phyloP scores from a whole-genome alignment of 2,329 filamentous ascomycete genomes.

The Colletotrichum phormii region DNA sequence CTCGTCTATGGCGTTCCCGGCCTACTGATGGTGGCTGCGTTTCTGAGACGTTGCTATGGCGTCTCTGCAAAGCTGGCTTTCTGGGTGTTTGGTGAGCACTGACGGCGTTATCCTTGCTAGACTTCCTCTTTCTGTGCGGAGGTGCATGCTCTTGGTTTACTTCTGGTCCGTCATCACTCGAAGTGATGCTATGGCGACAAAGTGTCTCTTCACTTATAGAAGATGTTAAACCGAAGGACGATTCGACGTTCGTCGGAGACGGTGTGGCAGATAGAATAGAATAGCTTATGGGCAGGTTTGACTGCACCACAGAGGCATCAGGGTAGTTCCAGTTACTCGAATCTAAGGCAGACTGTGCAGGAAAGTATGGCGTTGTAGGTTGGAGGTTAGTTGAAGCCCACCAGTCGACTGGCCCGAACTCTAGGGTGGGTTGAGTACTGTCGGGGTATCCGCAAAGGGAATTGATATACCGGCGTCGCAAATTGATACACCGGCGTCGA shows the following conservation, averaged over 20 bases:
- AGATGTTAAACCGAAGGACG: neutral
- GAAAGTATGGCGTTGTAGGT: neutral
- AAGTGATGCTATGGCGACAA: neutral
- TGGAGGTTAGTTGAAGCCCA: neutral
- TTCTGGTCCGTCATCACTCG: neutral
- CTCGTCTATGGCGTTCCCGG: constrained; percentile 26
- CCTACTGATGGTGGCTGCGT: neutral
- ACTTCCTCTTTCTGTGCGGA: neutral
- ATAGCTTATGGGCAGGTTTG: neutral
- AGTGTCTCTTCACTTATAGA: neutral
- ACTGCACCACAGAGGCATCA: neutral
- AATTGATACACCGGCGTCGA: too few relatives aligned
- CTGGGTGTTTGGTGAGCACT: neutral
- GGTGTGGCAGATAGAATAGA: neutral
- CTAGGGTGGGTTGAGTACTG: neutral
- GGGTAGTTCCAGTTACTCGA: neutral
- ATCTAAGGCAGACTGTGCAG: neutral
- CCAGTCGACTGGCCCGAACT: neutral
- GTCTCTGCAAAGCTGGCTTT: neutral
- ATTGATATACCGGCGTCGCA: too few relatives aligned
- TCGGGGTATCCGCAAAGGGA: neutral
- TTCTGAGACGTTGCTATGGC: neutral
- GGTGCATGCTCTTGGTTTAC: neutral
- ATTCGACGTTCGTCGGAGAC: neutral
- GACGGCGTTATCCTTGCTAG: too few relatives aligned